These are phyloP conservation scores for Colletotrichum liriopes DNA, from an alignment of 2,329 filamentous ascomycete genomes.

Conservation along the genomic window DNA sequence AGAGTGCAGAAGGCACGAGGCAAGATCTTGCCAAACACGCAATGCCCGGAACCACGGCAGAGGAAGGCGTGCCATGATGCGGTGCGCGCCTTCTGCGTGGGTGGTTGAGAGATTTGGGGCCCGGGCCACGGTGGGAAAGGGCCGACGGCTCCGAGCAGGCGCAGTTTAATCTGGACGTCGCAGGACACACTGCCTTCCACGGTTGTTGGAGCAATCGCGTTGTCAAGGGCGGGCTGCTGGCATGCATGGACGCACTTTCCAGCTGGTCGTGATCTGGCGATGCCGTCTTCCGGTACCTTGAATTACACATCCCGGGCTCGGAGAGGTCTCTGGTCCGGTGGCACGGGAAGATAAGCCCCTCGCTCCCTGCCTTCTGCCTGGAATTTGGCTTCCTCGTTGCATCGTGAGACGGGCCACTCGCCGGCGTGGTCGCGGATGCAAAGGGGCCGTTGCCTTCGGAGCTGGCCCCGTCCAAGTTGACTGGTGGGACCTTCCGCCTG, in stretches of 20 bases:
- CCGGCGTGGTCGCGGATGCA: background rate
- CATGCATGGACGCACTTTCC: background rate
- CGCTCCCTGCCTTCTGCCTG: background rate
- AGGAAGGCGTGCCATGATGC: too few species aligned
- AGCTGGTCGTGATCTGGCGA: background rate
- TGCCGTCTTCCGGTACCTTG: background rate
- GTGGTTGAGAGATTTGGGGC: too few species aligned
- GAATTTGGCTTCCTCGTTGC: background rate
- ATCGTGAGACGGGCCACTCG: background rate
- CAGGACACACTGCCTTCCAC: too few species aligned
- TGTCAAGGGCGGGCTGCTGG: background rate
- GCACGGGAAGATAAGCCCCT: background rate
- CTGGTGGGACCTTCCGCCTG: background rate
- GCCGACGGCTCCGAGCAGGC: too few species aligned
- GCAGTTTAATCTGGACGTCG: too few species aligned
- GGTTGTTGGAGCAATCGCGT: too few species aligned
- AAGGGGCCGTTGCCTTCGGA: background rate
- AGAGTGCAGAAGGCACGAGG: too few species aligned
- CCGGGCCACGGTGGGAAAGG: too few species aligned
- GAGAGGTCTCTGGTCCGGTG: too few species aligned
- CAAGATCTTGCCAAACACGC: too few species aligned
- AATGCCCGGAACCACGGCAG: too few species aligned
- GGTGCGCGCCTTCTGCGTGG: background rate
- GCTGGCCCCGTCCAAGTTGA: slow-evolving; percentile 4
- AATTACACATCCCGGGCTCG: background rate